Evolutionary conservation across 306 rosid species (phyloP).

Genomic region (Macrotyloma uniflorum): DNA sequence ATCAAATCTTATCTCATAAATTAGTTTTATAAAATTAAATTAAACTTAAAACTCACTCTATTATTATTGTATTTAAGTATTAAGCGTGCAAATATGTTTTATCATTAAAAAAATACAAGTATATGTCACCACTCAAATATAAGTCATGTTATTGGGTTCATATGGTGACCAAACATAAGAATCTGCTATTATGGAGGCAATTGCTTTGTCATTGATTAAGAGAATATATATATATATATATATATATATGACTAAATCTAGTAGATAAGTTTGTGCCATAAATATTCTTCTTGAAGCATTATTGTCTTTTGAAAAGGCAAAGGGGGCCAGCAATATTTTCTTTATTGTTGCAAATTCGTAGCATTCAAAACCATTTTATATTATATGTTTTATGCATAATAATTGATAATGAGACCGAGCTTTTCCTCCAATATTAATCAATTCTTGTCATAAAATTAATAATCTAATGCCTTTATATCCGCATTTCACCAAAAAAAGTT

Average conservation of each 20-base stretch:
- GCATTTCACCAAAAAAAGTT: too few relatives aligned
- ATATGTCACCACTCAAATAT: too few relatives aligned
- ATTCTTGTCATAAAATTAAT: neutral
- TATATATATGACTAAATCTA: neutral
- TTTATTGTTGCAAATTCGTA: neutral
- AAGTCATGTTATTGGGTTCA: constrained; percentile 1
- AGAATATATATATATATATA: too few relatives aligned
- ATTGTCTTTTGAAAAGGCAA: constrained; percentile 38
- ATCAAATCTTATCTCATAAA: too few relatives aligned
- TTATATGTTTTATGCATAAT: neutral
- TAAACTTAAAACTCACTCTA: too few relatives aligned
- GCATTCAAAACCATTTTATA: neutral
- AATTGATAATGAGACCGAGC: neutral
- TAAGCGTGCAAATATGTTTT: too few relatives aligned
- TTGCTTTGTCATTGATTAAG: constrained; percentile 36
- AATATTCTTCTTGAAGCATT: constrained; percentile 25
- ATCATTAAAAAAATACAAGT: too few relatives aligned
- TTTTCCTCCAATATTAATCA: neutral
- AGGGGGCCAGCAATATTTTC: constrained; percentile 9
- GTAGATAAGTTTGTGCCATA: constrained; percentile 19
- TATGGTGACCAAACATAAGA: neutral
- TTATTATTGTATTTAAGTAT: too few relatives aligned
- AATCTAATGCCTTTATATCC: too few relatives aligned
- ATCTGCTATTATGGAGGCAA: constrained; percentile 29
- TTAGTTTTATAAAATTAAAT: too few relatives aligned